Evolutionary conservation across 2,329 filamentous ascomycete species (phyloP), one percentile per base, ranked within the genome.

Genomic region (Alternaria metachromatica): DNA sequence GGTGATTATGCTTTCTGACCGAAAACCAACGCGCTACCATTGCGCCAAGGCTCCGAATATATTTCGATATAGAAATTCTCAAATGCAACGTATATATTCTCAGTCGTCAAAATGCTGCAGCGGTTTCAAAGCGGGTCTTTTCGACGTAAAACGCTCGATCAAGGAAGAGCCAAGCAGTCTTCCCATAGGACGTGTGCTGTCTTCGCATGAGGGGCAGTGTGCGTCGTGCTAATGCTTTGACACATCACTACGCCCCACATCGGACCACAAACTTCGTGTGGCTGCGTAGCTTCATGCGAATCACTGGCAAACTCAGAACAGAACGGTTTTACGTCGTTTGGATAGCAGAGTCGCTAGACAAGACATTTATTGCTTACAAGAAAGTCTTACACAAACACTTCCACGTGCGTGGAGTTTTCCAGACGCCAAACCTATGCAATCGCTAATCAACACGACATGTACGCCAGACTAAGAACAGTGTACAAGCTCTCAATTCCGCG

Each of bases 11-110:
- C 20, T 45, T 45, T 45, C 43, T 63, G 56, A 41, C 70, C 70
- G 70, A 72, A 72, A 72, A 72, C 70, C 70, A 72, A 72, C 70
- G 70, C 70, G 69, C 67, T 71, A 71, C 70, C 70, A 72, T 72
- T 72, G 70, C 70, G 70, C 70, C 70, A 72, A 72, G 57, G 59
- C 65, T 63, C 67, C 67, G n/a, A 23, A 9, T 25, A 41, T 21
- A 11, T 54, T 45, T 63, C 54, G 62, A 67, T 67, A 20, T 0
- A 53, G 10, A 21, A 15, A 11, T 20, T 10, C 0, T 0, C 5
- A 18, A 18, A 28, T 7, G 0, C 41, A 25, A 55, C 18, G 0
- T 6, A 3, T 26, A 46, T 53, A 62, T 25, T 0, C 1, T 12
- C 3, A 13, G 20, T 18, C n/a, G n/a, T n/a, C n/a, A n/a, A n/a